Evolutionary conservation across 106 monocot genomes (phyloP), one percentile per base, ranked within the genome.

Genomic region (Chionographis japonica): DNA sequence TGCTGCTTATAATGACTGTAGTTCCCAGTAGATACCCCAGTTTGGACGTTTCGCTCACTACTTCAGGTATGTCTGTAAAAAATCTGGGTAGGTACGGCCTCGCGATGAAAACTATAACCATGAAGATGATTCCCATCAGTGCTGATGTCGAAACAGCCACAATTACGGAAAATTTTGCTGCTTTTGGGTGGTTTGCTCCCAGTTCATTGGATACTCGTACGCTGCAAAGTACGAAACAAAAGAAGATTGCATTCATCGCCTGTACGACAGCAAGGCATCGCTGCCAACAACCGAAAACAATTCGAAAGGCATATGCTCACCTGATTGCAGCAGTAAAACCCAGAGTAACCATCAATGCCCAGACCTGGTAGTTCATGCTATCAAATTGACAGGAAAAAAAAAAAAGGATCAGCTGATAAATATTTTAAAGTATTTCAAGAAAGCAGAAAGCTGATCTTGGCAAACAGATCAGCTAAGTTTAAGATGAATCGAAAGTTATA

Each of bases 291-390:
- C 60, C 19, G 18, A 7, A 53, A 50, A 40, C 43, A 40, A 67
- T 52, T 20, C 12, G 17, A 68, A 61, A 37, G 52, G 27, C 16
- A 4, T n/a, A 51, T 55, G 36, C 62, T 2, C 61, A 90, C 94
- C 94, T 94, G 41, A 94, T 86, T 40, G 94, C 94, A 52, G 81
- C 84, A 55, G 76, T 84, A 84, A 94, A 89, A 16, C 89, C 93
- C 46, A 94, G 67, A 49, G 93, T 69, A 62, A 94, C 60, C 88
- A 84, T 94, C 60, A 89, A 50, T 60, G 86, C 59, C 93, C 93
- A 94, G 5, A 89, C 58, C 56, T 86, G 84, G 60, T 89, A 86
- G 70, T 86, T 94, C 84, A 94, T 89, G 68, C 93, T 94, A 69
- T 64, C 4, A 40, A 12, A 58, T 12, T 14, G 4, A 39, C 51